Evolutionary conservation across 2,329 filamentous ascomycete genomes (phyloP).

Genomic region (Aspergillus sp.): DNA sequence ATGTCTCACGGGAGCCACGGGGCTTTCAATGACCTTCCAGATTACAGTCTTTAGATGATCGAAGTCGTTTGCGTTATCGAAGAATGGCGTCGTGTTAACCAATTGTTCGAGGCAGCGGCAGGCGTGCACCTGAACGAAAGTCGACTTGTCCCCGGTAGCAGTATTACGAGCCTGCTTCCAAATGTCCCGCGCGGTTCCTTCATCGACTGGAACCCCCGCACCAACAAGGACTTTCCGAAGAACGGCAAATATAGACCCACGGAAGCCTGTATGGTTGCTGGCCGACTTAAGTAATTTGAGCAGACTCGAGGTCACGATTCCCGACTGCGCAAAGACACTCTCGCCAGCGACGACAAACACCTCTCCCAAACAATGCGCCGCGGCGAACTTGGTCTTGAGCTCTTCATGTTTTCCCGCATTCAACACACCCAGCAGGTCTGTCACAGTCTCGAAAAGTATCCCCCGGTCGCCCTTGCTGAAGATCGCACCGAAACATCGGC

Average conservation of each 20-base stretch:
- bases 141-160: conserved; percentile 75
- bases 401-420: conserved; percentile 77
- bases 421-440: conserved; percentile 74
- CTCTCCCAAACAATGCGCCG: conserved; percentile 80
- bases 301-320: conserved; percentile 67
- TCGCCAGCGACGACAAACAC: conserved; percentile 91
- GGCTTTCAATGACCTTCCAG: conserved; percentile 83
- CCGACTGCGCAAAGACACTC: conserved; percentile 81
- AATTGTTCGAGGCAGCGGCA: conserved; percentile 77
- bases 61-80: conserved; percentile 85
- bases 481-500: conserved; percentile 77
- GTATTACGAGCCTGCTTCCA: conserved; percentile 87
- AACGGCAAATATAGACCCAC: conserved; percentile 72
- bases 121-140: conserved; percentile 73
- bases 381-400: conserved; percentile 77
- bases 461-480: conserved; percentile 85
- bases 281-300: conserved; percentile 78
- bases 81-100: conserved; percentile 70
- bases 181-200: conserved; percentile 78
- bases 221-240: conserved; percentile 74
- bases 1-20: conserved; percentile 71
- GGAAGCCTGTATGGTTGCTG: conserved; percentile 74
- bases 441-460: conserved; percentile 89
- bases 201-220: conserved; percentile 75
- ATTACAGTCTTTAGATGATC: conserved; percentile 79